phyloP scores from a whole-genome alignment of 2,329 filamentous ascomycete species.

The Madurella mycetomatis region DNA sequence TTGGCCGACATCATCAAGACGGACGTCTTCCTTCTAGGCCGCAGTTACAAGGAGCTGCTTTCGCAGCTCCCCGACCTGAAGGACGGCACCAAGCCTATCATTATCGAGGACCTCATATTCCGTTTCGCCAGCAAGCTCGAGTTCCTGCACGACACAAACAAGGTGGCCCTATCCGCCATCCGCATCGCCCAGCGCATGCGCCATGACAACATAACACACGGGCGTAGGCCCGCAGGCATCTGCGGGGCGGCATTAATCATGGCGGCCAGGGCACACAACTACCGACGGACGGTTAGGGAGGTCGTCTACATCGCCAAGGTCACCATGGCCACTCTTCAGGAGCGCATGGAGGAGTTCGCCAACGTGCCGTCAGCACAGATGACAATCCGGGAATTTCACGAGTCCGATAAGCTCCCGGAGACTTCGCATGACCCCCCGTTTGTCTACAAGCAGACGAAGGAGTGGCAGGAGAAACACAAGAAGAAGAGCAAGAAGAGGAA shows the following conservation, averaged over 20 bases:
- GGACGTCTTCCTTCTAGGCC: constrained; percentile 89
- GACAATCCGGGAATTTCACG: constrained; percentile 78
- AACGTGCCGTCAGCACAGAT: constrained; percentile 77
- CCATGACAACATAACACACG: constrained; percentile 94
- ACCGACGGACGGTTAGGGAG: constrained; percentile 84
- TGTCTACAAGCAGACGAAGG: constrained; percentile 63
- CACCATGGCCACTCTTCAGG: constrained; percentile 86
- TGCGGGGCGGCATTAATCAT: constrained; percentile 93
- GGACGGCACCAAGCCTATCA: constrained; percentile 59
- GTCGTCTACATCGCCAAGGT: constrained; percentile 99
- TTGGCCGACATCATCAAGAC: constrained; percentile 77
- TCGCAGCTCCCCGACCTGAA: constrained; percentile 60
- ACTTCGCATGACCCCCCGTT: constrained; percentile 72
- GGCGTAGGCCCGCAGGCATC: constrained; percentile 86
- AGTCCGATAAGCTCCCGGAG: constrained; percentile 48
- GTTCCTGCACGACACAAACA: constrained; percentile 75
- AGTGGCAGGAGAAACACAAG: constrained; percentile 44
- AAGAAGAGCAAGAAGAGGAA: constrained; percentile 41
- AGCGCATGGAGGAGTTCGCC: constrained; percentile 88
- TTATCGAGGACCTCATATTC: constrained; percentile 85
- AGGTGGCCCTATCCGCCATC: constrained; percentile 83
- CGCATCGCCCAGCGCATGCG: constrained; percentile 90
- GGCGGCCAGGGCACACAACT: constrained; percentile 97
- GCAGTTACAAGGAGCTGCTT: constrained; percentile 78
- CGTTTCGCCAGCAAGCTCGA: constrained; percentile 90